Base-by-base conservation (phyloP, 2,329 filamentous ascomycete genomes). In the Nectriaceae sp. region DNA sequence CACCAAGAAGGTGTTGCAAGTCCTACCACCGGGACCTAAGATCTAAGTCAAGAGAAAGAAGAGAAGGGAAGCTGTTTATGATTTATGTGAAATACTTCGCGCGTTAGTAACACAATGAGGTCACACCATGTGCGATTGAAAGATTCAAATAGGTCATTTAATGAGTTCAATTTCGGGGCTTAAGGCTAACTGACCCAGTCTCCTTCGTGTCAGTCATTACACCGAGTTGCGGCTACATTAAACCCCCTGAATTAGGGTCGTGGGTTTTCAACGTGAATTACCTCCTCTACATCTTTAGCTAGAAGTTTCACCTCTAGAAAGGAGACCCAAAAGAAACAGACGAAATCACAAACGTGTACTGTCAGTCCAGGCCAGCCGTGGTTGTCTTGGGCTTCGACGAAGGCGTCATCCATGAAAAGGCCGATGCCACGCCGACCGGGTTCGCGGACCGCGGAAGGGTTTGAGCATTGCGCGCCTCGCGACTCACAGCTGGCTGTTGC, bases 401-500 rank as follows among this genome's bases (percentile, higher is more conserved):
- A 35, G 77, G 71, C 40, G 88, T 93, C 75, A 97, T 86, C 92
- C 92, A 97, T 11, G 89, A 87, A 73, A 97, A 97, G 3, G 93
- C 93, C 49, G 90, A 94, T 13, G 89, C 93, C n/a, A 89, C 89
- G 8, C 93, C 93, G 16, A 96, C 82, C 0, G 94, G 93, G 64
- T 97, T 97, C 24, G 83, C 77, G 5, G 83, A 78, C 47, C 84
- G 80, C 15, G 82, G 73, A n/a, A 74, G 64, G 16, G 70, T 62
- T 36, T 73, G 66, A 31, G 67, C 62, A 44, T 68, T 73, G 46
- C 72, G 70, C 33, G 60, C 56, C 40, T 73, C 69, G 47, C 66
- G 63, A 46, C 52, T 70, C 70, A 58, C 20, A 16, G 44, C 72
- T 43, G 60, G 61, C 44, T 52, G 59, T 31, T 46, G 48, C 54